Conservation (phyloP, 2,329 filamentous ascomycete genomes). For the Conoideocrella luteorostrata region DNA sequence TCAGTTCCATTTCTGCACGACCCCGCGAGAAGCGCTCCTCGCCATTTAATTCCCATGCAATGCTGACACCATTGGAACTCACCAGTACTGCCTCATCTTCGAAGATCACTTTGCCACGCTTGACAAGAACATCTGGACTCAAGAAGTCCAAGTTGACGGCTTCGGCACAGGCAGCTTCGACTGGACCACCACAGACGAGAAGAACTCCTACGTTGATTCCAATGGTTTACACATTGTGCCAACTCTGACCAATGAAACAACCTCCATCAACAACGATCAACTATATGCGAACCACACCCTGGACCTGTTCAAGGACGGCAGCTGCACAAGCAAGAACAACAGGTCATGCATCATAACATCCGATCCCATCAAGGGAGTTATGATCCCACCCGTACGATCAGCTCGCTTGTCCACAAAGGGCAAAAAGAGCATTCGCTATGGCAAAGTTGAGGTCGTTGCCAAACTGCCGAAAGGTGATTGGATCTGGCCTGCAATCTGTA, state of each 20-base stretch:
- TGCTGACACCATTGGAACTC: background rate
- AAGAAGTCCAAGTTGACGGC: conserved; percentile 38
- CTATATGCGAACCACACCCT: conserved; percentile 34
- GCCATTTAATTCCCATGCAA: background rate
- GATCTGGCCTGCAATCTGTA: conserved; percentile 45
- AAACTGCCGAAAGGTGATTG: conserved; percentile 47
- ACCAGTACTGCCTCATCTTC: conserved; percentile 42
- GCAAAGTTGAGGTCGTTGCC: conserved; percentile 44
- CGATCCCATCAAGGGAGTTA: conserved; percentile 35
- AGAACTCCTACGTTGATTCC: conserved; percentile 41
- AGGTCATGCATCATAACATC: conserved; percentile 31
- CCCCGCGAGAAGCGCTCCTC: too few relatives aligned
- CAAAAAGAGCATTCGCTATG: conserved; percentile 15
- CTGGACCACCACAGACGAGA: conserved; percentile 43
- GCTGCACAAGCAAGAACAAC: conserved; percentile 33
- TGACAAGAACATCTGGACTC: conserved; percentile 39
- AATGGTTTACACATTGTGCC: conserved; percentile 50
- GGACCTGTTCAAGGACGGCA: conserved; percentile 35
- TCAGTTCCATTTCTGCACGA: too few relatives aligned
- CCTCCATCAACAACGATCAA: conserved; percentile 30
- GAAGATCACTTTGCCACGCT: conserved; percentile 43
- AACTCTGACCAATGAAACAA: conserved; percentile 39
- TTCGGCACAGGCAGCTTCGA: conserved; percentile 46
- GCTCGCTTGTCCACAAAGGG: conserved; percentile 36
- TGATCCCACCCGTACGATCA: conserved; percentile 43